These are phyloP conservation scores for Cantharellus cinnabarinus DNA, from an alignment of 768 basidiomycete genomes.

Conservation along the genomic window DNA sequence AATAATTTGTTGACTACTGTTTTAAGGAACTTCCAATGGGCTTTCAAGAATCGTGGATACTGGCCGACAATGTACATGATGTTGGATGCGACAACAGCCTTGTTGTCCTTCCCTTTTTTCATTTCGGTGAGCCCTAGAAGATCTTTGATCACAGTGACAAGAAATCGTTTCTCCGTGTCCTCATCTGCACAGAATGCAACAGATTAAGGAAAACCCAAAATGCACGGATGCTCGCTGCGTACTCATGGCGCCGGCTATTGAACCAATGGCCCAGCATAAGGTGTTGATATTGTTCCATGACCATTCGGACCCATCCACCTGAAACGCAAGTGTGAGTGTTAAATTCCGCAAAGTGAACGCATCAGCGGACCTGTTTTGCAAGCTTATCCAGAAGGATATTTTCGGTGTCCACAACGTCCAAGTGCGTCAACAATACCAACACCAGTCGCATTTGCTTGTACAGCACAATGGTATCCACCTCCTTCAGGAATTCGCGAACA, in stretches of 20 bases:
- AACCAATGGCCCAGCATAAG: conserved; percentile 98
- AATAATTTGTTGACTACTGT: conserved; percentile 99
- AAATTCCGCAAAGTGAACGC: not conserved
- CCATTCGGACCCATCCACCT: conserved; percentile 87
- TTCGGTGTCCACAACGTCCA: conserved; percentile 92
- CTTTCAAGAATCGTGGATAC: conserved; percentile 97
- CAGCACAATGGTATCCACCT: conserved; percentile 91
- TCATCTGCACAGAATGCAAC: conserved; percentile 39
- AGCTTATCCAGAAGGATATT: conserved; percentile 94
- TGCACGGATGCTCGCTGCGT: conserved; percentile 16
- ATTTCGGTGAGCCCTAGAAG: conserved; percentile 93
- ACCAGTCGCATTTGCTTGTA: conserved; percentile 99
- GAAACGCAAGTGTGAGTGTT: not conserved
- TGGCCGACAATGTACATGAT: conserved; percentile 99
- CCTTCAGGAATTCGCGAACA: conserved; percentile 95
- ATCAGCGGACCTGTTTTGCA: conserved; percentile 55
- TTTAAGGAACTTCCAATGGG: conserved; percentile 99
- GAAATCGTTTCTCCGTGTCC: conserved; percentile 96
- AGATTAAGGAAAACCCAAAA: not conserved
- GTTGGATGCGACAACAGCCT: conserved; percentile 90
- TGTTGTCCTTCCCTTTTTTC: conserved; percentile 98
- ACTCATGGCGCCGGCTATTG: conserved; percentile 99
- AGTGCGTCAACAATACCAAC: conserved; percentile 90
- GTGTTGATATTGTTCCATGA: conserved; percentile 99
- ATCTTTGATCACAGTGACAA: conserved; percentile 98